phyloP scores from a whole-genome alignment of 1,139 yeast genomes.

The Hemisphaericaspora subhashii region DNA sequence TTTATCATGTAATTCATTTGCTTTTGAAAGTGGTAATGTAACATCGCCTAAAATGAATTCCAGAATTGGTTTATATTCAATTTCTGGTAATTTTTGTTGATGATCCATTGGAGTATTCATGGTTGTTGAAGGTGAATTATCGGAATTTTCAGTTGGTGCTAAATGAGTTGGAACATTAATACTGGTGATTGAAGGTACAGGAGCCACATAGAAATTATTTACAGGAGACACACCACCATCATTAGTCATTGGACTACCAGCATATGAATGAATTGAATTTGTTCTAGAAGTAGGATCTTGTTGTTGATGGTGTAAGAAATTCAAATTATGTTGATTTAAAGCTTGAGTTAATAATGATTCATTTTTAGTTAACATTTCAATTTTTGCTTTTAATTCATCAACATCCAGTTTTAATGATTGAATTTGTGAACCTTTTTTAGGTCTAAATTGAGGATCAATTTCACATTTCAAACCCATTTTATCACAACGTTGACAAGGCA shows the following conservation, averaged over 20 bases:
- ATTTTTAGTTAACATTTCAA: slow-evolving; percentile 71
- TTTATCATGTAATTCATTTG: slow-evolving; percentile 67
- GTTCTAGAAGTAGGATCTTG: slow-evolving; percentile 3
- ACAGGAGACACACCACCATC: slow-evolving; percentile 4
- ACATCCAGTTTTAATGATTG: slow-evolving; percentile 83
- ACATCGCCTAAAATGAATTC: slow-evolving; percentile 80
- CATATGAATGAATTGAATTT: neutral
- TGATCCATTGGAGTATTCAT: slow-evolving; percentile 11
- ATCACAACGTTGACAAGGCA: slow-evolving; percentile 80
- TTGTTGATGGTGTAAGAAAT: slow-evolving; percentile 19
- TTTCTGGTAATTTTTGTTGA: slow-evolving; percentile 11
- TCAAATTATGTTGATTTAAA: slow-evolving; percentile 44
- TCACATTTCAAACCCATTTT: slow-evolving; percentile 80
- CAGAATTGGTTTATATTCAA: slow-evolving; percentile 19
- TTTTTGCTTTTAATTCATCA: slow-evolving; percentile 74
- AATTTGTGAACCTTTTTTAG: slow-evolving; percentile 88
- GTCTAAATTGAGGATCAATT: slow-evolving; percentile 88
- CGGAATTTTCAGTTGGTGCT: slow-evolving; percentile 19
- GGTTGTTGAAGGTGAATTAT: slow-evolving; percentile 24
- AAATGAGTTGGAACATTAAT: slow-evolving; percentile 7
- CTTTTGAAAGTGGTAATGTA: slow-evolving; percentile 61
- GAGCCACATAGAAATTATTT: slow-evolving; percentile 1
- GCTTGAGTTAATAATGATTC: slow-evolving; percentile 69
- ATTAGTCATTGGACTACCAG: slow-evolving; percentile 1
- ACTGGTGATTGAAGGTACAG: slow-evolving; percentile 6